Evolutionary conservation across 1,284 basidiomycete genomes (phyloP).

Genomic region (Ceratobasidium sp.): DNA sequence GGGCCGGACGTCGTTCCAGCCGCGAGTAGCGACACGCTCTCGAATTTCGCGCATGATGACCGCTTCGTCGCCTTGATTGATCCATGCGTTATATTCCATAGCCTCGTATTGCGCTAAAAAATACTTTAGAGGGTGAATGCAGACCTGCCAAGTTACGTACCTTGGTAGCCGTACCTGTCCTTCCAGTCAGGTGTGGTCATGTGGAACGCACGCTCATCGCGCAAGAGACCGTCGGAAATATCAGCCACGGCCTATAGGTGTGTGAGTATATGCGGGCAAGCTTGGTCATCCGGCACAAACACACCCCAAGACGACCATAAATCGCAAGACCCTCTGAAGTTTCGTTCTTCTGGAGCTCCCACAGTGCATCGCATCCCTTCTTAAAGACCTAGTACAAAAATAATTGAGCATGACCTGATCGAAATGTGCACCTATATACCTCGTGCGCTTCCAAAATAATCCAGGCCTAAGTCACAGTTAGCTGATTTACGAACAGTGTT

Average conservation of each 20-base stretch:
- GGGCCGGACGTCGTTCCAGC: conserved; percentile 45
- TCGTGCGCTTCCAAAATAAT: conserved; percentile 57
- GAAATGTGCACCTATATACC: conserved; percentile 48
- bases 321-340: conserved; percentile 37
- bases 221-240: conserved; percentile 45
- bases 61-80: conserved; percentile 39
- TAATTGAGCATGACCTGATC: background rate
- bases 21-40: conserved; percentile 38
- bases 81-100: conserved; percentile 43
- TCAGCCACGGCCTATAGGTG: conserved; percentile 37
- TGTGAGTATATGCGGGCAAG: conserved; percentile 2
- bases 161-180: conserved; percentile 40
- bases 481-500: background rate
- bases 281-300: background rate
- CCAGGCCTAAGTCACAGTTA: conserved; percentile 50
- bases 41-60: conserved; percentile 40
- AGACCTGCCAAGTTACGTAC: background rate
- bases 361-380: conserved; percentile 28
- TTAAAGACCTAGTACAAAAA: conserved; percentile 32
- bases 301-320: conserved; percentile 39
- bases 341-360: conserved; percentile 39
- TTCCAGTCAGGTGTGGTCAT: conserved; percentile 41
- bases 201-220: conserved; percentile 46
- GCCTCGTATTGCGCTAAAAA: conserved; percentile 45
- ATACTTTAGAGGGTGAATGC: background rate